These are phyloP conservation scores for Colletotrichum liaoningense DNA, from an alignment of 2,329 filamentous ascomycete species.

Conservation along the genomic window DNA sequence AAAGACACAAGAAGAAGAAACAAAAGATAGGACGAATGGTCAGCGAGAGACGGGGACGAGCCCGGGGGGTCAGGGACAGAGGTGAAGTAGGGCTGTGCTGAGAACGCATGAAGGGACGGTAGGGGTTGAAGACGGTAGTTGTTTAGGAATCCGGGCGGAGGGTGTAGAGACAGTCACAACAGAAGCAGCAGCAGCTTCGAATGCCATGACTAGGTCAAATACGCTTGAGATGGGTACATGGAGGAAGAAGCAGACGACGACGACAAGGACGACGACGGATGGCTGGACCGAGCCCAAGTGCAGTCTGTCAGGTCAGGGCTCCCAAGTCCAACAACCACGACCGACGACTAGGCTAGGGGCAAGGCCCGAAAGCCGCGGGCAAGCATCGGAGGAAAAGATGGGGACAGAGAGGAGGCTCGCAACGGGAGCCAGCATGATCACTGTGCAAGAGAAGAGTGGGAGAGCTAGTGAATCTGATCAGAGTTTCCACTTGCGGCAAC, in stretches of 20 bases:
- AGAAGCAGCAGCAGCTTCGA: slow-evolving; percentile 25
- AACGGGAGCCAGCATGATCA: slow-evolving; percentile 42
- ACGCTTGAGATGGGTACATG: slow-evolving; percentile 26
- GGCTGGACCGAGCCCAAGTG: slow-evolving; percentile 27
- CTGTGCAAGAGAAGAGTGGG: slow-evolving; percentile 35
- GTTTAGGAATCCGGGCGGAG: slow-evolving; percentile 42
- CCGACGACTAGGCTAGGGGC: slow-evolving; percentile 32
- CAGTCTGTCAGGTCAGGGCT: slow-evolving; percentile 30
- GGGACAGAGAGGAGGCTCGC: slow-evolving; percentile 39
- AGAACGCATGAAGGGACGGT: slow-evolving; percentile 45
- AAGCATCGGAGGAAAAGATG: slow-evolving; percentile 34
- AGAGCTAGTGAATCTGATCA: slow-evolving; percentile 39
- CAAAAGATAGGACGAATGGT: slow-evolving; percentile 43
- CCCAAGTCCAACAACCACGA: slow-evolving; percentile 7
- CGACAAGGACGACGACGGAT: slow-evolving; percentile 14
- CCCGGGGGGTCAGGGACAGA: slow-evolving; percentile 34
- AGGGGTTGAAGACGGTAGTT: slow-evolving; percentile 44
- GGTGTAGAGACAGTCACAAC: slow-evolving; percentile 35
- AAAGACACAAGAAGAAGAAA: slow-evolving; percentile 38
- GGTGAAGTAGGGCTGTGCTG: slow-evolving; percentile 44
- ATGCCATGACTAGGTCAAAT: slow-evolving; percentile 30
- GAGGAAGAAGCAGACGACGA: background rate
- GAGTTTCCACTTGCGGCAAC: slow-evolving; percentile 47
- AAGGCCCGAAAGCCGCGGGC: slow-evolving; percentile 29
- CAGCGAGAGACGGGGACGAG: slow-evolving; percentile 33